These are phyloP conservation scores for Blastocystis hominis DNA, from an alignment of 352 stramenopile genomes.

Conservation along the genomic window DNA sequence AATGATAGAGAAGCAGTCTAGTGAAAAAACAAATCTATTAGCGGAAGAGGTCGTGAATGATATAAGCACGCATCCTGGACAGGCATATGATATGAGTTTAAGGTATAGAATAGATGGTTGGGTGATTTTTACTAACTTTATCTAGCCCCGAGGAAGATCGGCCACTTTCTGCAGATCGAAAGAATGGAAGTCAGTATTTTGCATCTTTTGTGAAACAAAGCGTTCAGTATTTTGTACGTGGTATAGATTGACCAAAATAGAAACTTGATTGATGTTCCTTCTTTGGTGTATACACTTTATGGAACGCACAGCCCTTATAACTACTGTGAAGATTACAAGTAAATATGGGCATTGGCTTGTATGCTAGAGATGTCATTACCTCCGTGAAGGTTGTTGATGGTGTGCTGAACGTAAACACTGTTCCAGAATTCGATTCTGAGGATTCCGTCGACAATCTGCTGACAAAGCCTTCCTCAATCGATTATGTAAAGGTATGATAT, in stretches of 20 bases:
- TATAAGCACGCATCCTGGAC: background rate
- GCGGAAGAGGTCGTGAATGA: background rate
- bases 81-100: constrained; percentile 2
- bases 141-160: background rate
- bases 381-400: constrained; percentile 18
- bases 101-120: background rate
- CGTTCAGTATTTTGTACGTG: background rate
- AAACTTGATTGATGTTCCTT: constrained; percentile 34
- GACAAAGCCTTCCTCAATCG: background rate
- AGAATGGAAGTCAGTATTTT: constrained; percentile 18
- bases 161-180: background rate
- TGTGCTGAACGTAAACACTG: background rate
- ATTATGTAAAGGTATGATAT: background rate
- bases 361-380: background rate
- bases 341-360: too few species aligned
- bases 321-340: constrained; percentile 54
- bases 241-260: background rate
- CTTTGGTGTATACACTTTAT: constrained; percentile 17
- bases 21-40: background rate
- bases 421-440: background rate
- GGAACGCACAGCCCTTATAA: constrained; percentile 43
- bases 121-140: background rate
- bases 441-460: background rate
- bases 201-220: background rate
- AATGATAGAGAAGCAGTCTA: background rate